Base-by-base conservation (phyloP, 148 eudicot species). In the Dysphania ambrosioides region DNA sequence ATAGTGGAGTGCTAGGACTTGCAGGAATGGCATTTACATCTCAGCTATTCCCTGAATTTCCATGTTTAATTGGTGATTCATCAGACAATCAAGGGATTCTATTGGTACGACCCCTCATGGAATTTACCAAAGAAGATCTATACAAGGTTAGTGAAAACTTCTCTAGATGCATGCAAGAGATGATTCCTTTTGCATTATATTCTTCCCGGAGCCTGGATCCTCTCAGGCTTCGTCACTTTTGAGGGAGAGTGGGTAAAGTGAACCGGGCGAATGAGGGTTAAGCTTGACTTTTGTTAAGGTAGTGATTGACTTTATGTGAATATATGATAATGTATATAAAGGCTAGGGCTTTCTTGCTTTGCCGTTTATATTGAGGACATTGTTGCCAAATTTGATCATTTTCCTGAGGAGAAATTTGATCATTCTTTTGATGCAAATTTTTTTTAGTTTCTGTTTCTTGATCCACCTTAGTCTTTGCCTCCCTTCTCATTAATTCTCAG, bases 1-100 rank as follows among this genome's bases (percentile, higher is more conserved):
- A 83, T 77, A 95, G 99, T 83, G 99, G 99, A 74, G 93, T 92
- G 47, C 96, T 95, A 81, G 97, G 99, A 77, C 94, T 95, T 80
- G 97, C 97, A 73, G 99, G 99, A 72, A 92, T 92, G 96, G 91
- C 97, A 78, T 92, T 87, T 74, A 56, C 84, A 47, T 88, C 93
- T 64, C 90, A 88, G 59, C 69, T 92, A 63, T 95, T 87, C 69
- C 75, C 84, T 3, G 72, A 74, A 49, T 74, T 78, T 82, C 85
- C 85, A 56, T 66, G 67, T 72, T 66, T 70, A 62, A 26, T 59
- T 75, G 84, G 44, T 26, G 79, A 81, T 75, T 75, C 77, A 59
- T 78, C 88, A 58, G 79, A 77, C 59, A 72, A 74, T 75, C 72
- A 57, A 49, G 88, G 93, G 62, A 79, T 95, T 75, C 79, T 92